Evolutionary conservation across 176 grass and related monocot genomes (phyloP), one percentile per base, ranked within the genome.

Genomic region (Oryza glaberrima): DNA sequence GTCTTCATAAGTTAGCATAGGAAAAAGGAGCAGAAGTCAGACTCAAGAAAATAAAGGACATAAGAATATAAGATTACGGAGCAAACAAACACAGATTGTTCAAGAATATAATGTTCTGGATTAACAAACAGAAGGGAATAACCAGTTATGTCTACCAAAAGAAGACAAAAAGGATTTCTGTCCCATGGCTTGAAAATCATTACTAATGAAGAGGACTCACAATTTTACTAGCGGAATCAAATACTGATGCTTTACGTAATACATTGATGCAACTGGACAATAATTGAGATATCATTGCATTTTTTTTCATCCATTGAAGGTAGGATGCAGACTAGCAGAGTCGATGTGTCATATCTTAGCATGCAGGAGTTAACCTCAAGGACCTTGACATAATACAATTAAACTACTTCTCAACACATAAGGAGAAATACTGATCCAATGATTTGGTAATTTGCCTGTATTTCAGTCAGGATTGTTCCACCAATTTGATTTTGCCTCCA

Each of bases 1-100:
- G 19, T 56, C 16, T 56, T 58, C 46, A 69, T 28, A 75, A 70
- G 32, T 76, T 75, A 88, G 40, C 26, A 78, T 0, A 85, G 58
- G 51, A 2, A 46, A 64, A 41, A 46, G 41, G 32, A 65, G 65
- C 54, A 30, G 16, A 44, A 10, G 19, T 56, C 16, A n/a, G 46
- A 40, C 25, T 76, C 4, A 76, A 54, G 25, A 63, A 81, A 67
- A 77, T 72, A 32, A 73, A 65, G 52, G 11, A 47, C 25, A 65
- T 1, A 36, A 63, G 13, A 36, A 28, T 13, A 6, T 25, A 54
- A 56, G 52, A 56, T 56, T 56, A 20, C 0, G 52, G 52, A 56
- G 52, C 17, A 9, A 58, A 9, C 54, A 8, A 58, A n/a, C n/a
- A 58, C 54, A 26, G 8, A 52, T 38, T 76, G 60, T 77, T 56